Percentiles rank a stretch among this genome's conserved stretches.
phyloP scores from a whole-genome alignment of 2,329 filamentous ascomycete genomes.

The Sporothrix sp. region DNA sequence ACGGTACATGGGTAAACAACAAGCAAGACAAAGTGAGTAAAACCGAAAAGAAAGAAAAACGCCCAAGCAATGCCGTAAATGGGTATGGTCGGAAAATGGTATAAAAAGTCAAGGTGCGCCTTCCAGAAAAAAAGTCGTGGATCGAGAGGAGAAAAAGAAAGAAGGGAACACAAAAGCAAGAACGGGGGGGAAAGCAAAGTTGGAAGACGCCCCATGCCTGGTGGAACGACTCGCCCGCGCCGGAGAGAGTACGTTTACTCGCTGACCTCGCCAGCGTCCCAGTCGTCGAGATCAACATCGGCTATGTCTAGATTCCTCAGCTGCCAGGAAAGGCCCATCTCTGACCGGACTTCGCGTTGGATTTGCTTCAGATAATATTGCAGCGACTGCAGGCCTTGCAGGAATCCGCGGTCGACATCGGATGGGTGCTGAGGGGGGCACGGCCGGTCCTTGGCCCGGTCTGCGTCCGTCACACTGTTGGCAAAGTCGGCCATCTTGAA shows the following conservation, averaged over 20 bases:
- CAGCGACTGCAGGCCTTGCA: slow-evolving; percentile 72
- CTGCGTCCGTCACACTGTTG: slow-evolving; percentile 87
- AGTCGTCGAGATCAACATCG: slow-evolving; percentile 13
- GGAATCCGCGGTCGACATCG: slow-evolving; percentile 78
- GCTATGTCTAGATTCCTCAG: slow-evolving; percentile 7
- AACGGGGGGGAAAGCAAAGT: neutral
- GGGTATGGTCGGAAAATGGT: slow-evolving; percentile 10
- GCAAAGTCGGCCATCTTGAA: slow-evolving; percentile 98
- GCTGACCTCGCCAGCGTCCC: slow-evolving; percentile 25
- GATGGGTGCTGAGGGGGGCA: slow-evolving; percentile 77
- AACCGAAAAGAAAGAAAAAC: neutral
- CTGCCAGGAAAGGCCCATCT: slow-evolving; percentile 35
- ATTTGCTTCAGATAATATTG: slow-evolving; percentile 80
- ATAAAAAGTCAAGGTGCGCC: slow-evolving; percentile 10
- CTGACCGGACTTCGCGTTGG: slow-evolving; percentile 59
- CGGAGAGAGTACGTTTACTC: slow-evolving; percentile 20
- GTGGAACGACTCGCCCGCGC: no score
- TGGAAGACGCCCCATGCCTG: neutral
- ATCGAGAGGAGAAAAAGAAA: neutral
- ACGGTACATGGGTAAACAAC: neutral
- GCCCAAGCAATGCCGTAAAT: slow-evolving; percentile 11
- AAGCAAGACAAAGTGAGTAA: neutral
- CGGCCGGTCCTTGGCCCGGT: slow-evolving; percentile 49
- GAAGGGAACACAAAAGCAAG: neutral
- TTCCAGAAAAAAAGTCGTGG: neutral